These are phyloP conservation scores for Cystobasidium ongulense DNA, from an alignment of 768 basidiomycete species.

Conservation along the genomic window DNA sequence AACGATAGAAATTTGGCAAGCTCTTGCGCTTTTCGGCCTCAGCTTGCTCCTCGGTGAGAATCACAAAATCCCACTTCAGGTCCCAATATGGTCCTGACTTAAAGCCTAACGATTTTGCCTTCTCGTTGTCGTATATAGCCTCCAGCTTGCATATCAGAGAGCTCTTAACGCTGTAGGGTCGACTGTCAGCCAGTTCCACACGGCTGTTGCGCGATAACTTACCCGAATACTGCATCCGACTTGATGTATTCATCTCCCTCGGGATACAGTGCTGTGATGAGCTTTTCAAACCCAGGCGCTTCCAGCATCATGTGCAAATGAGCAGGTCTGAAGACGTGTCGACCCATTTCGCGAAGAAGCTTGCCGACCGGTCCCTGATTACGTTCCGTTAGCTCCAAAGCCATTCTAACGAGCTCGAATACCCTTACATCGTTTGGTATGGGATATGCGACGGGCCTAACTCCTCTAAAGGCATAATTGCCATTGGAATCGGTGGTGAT, in stretches of 20 bases:
- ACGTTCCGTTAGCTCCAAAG: neutral
- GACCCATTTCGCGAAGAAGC: conserved; percentile 52
- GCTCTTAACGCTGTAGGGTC: conserved; percentile 73
- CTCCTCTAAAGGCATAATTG: conserved; percentile 38
- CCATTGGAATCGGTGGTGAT: conserved; percentile 36
- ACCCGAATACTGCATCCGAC: neutral
- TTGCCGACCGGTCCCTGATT: conserved; percentile 63
- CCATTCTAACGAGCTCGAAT: neutral
- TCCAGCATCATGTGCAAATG: conserved; percentile 59
- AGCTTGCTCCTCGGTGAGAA: conserved; percentile 50
- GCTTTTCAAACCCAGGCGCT: conserved; percentile 63
- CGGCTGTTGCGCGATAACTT: neutral
- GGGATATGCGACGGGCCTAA: conserved; percentile 37
- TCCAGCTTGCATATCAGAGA: conserved; percentile 63
- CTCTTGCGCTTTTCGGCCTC: conserved; percentile 37
- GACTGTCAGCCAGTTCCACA: conserved; percentile 54
- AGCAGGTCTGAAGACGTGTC: conserved; percentile 70
- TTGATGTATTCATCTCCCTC: conserved; percentile 59
- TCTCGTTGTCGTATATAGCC: conserved; percentile 56
- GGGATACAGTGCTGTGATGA: conserved; percentile 67
- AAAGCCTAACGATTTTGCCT: conserved; percentile 53
- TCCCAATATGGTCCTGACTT: conserved; percentile 46
- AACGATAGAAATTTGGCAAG: conserved; percentile 45
- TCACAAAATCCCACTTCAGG: conserved; percentile 43
- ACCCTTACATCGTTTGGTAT: conserved; percentile 38